Evolutionary conservation across 2,329 filamentous ascomycete species (phyloP).

Genomic region (Microcera coccophila): DNA sequence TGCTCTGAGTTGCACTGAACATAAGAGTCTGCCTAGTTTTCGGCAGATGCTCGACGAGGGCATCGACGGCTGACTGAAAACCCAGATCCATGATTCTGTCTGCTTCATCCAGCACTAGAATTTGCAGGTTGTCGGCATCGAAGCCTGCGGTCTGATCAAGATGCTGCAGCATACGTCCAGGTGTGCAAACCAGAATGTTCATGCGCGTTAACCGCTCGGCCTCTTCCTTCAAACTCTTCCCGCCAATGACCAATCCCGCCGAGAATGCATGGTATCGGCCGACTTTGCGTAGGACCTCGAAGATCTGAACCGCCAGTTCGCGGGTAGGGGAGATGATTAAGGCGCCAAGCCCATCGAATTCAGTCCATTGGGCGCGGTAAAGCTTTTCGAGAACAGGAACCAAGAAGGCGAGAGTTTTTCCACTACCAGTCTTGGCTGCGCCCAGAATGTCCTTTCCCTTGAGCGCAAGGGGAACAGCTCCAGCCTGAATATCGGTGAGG

Average conservation of each 20-base stretch:
- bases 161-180: constrained; percentile 91
- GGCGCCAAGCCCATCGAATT: constrained; percentile 85
- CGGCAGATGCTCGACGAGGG: constrained; percentile 87
- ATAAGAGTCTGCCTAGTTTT: constrained; percentile 83
- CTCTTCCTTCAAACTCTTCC: constrained; percentile 84
- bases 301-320: constrained; percentile 94
- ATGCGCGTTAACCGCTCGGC: constrained; percentile 79
- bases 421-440: constrained; percentile 91
- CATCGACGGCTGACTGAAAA: constrained; percentile 85
- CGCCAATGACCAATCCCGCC: constrained; percentile 88
- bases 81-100: constrained; percentile 98
- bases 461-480: constrained; percentile 82
- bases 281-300: constrained; percentile 86
- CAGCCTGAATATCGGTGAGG: constrained; percentile 86
- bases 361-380: constrained; percentile 83
- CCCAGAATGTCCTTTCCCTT: constrained; percentile 86
- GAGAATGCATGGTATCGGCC: constrained; percentile 87
- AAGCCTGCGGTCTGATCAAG: constrained; percentile 89
- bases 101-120: constrained; percentile 91
- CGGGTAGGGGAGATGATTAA: constrained; percentile 91
- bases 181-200: constrained; percentile 96
- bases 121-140: constrained; percentile 84
- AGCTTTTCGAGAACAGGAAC: constrained; percentile 90
- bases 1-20: constrained; percentile 95
- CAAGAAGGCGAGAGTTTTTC: constrained; percentile 91